Conservation (phyloP, 192 early-diverging fungal genomes). For the Mortierella hygrophila region DNA sequence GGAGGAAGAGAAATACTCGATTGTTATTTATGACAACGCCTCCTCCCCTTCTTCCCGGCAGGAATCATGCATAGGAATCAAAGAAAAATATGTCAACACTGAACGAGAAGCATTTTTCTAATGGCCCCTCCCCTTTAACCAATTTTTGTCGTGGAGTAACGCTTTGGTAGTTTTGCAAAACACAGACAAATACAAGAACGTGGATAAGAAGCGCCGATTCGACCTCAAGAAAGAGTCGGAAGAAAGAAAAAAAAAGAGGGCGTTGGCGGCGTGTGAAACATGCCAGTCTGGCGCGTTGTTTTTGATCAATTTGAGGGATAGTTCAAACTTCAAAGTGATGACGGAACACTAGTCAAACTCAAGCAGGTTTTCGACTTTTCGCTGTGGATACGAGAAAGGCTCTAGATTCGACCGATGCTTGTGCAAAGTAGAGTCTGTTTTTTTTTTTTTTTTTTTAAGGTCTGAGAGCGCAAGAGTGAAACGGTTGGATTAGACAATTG, state of each 20-base stretch:
- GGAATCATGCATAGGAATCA: neutral
- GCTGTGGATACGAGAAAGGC: neutral
- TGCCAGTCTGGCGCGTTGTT: too few species aligned
- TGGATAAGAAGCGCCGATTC: neutral
- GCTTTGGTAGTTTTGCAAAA: too few species aligned
- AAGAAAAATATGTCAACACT: neutral
- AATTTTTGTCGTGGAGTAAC: neutral
- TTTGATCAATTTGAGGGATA: too few species aligned
- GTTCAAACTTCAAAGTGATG: too few species aligned
- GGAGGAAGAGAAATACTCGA: too few species aligned
- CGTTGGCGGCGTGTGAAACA: too few species aligned
- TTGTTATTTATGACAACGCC: neutral
- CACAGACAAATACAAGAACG: neutral
- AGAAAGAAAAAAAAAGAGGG: too few species aligned
- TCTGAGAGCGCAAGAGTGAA: neutral
- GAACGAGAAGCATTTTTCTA: neutral
- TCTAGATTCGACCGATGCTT: neutral
- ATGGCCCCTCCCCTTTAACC: too few species aligned
- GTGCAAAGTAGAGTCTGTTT: neutral
- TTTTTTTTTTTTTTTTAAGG: too few species aligned
- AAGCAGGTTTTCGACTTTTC: neutral
- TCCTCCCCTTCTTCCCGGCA: neutral
- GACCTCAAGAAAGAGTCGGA: too few species aligned
- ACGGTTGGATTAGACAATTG: neutral
- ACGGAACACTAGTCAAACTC: too few species aligned